Evolutionary conservation across 805 yeast species (phyloP).

Genomic region (Grigorovia jiainica): DNA sequence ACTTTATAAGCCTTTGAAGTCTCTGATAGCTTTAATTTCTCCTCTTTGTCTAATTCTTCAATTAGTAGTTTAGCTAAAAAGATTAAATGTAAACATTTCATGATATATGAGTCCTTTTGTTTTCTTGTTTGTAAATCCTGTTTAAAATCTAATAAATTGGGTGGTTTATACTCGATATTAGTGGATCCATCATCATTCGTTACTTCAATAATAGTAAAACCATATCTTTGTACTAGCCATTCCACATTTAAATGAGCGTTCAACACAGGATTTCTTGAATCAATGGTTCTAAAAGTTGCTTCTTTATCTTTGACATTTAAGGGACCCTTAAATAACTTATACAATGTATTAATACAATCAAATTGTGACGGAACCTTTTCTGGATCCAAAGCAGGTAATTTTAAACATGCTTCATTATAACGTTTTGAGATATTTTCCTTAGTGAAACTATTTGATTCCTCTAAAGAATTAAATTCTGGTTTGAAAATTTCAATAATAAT

Average conservation of each 20-base stretch:
- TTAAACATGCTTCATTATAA: slow-evolving; percentile 31
- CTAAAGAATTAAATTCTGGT: slow-evolving; percentile 37
- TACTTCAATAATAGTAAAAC: slow-evolving; percentile 32
- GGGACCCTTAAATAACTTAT: slow-evolving; percentile 62
- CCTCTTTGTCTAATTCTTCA: slow-evolving; percentile 8
- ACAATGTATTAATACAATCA: slow-evolving; percentile 51
- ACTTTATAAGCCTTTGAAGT: slow-evolving; percentile 22
- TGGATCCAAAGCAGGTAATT: slow-evolving; percentile 19
- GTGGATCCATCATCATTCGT: slow-evolving; percentile 20
- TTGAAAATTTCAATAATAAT: slow-evolving; percentile 44
- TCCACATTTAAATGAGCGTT: slow-evolving; percentile 49
- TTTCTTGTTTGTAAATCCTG: slow-evolving; percentile 26
- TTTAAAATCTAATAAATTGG: slow-evolving; percentile 31
- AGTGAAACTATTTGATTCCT: slow-evolving; percentile 41
- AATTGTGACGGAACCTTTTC: slow-evolving; percentile 39
- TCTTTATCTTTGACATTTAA: slow-evolving; percentile 33
- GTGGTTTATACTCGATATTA: slow-evolving; percentile 36
- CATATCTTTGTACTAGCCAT: slow-evolving; percentile 39
- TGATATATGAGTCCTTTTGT: slow-evolving; percentile 40
- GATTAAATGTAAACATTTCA: slow-evolving; percentile 46
- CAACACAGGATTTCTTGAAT: slow-evolving; percentile 39
- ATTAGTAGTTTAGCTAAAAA: slow-evolving; percentile 33
- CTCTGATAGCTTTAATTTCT: slow-evolving; percentile 6
- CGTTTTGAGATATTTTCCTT: slow-evolving; percentile 43
- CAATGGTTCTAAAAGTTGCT: slow-evolving; percentile 46